Evolutionary conservation across 2,329 filamentous ascomycete genomes (phyloP).

Genomic region (Fusarium sulawesiense): DNA sequence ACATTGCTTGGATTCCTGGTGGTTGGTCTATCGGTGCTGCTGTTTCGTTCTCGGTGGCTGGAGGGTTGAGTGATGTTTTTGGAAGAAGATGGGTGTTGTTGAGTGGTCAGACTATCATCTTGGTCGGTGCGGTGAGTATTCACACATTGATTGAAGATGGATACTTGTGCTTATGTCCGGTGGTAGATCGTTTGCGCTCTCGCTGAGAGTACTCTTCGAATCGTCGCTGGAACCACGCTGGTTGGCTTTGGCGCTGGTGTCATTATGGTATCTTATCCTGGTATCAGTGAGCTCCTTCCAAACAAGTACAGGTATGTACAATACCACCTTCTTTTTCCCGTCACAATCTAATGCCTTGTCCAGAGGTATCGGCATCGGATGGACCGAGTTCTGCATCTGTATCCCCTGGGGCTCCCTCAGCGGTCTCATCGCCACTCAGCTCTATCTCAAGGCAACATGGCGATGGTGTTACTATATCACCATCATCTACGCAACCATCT

Average conservation of each 20-base stretch:
- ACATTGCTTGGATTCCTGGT: slow-evolving; percentile 18
- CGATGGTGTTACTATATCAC: slow-evolving; percentile 25
- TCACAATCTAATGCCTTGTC: rapidly evolving
- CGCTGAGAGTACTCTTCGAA: not conserved
- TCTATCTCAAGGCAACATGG: slow-evolving; percentile 13
- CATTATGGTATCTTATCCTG: slow-evolving; percentile 16
- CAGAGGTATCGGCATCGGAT: slow-evolving; percentile 15
- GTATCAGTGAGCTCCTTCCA: slow-evolving; percentile 9
- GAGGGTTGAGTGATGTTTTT: slow-evolving; percentile 15
- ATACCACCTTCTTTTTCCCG: rapidly evolving
- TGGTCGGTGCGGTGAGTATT: slow-evolving; percentile 1
- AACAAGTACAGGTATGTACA: slow-evolving; percentile 8
- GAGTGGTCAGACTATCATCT: slow-evolving; percentile 4
- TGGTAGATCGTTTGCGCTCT: slow-evolving; percentile 13
- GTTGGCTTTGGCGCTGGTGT: slow-evolving; percentile 12
- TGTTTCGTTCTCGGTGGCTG: slow-evolving; percentile 12
- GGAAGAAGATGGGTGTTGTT: slow-evolving; percentile 12
- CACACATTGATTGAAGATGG: too few relatives aligned
- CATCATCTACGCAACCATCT: slow-evolving; percentile 6
- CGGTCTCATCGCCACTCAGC: slow-evolving; percentile 10
- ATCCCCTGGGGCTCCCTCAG: slow-evolving; percentile 2
- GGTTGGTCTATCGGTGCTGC: slow-evolving; percentile 15
- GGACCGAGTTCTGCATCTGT: slow-evolving; percentile 18
- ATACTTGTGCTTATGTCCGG: rapidly evolving
- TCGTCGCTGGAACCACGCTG: slow-evolving; percentile 13